Percentiles rank a stretch among this genome's conserved stretches.
Evolutionary conservation across 176 grass and related monocot genomes (phyloP).

Genomic region (Eleusine coracana): DNA sequence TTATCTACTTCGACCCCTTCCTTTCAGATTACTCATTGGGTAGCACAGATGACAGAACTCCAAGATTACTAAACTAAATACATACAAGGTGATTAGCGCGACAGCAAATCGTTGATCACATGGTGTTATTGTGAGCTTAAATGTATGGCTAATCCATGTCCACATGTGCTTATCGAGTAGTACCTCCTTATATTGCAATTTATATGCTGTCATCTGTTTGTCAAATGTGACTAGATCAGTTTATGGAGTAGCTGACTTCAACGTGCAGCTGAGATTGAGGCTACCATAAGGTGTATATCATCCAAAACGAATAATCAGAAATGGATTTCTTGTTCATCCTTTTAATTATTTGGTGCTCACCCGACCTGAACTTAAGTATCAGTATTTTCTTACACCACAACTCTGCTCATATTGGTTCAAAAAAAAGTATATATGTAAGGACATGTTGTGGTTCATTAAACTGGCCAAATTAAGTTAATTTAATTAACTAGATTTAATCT

Average conservation of each 20-base stretch:
- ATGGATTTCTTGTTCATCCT: not conserved
- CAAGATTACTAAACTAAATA: conserved; percentile 18
- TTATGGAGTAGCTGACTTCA: not conserved
- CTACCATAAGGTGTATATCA: not conserved
- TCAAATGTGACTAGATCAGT: not conserved
- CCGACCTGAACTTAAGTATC: not conserved
- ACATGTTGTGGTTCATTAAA: not conserved
- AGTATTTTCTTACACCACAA: not conserved
- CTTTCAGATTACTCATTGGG: conserved; percentile 3
- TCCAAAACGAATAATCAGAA: not conserved
- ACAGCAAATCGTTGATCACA: conserved; percentile 8
- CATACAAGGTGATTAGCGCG: conserved; percentile 18
- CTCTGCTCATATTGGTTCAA: not conserved
- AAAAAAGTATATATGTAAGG: not conserved
- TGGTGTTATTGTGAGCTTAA: not conserved
- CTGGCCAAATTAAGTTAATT: not conserved
- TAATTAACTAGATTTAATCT: not conserved
- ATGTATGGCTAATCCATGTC: conserved; percentile 34
- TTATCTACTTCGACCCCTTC: conserved; percentile 1
- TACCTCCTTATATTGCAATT: not conserved
- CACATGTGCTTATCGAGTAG: conserved; percentile 25
- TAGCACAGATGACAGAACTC: not conserved
- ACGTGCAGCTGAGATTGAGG: not conserved
- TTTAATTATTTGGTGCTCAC: not conserved
- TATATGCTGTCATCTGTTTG: not conserved